Evolutionary conservation across 2,329 filamentous ascomycete species (phyloP).

Genomic region (Metarhizium album): DNA sequence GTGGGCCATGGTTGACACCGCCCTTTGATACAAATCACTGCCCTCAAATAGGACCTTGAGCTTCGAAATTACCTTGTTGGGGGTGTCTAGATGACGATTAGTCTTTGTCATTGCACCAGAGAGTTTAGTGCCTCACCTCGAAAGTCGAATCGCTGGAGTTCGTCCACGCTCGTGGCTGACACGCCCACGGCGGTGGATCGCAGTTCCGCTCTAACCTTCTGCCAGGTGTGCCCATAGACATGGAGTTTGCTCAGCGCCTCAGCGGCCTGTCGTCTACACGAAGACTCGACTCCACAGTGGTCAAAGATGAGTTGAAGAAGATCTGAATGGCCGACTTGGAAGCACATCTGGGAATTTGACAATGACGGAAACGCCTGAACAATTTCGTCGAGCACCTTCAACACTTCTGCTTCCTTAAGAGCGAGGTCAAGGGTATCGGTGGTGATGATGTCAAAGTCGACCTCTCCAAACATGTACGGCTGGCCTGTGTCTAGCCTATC

Average conservation of each 20-base stretch:
- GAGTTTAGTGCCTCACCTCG: slow-evolving; percentile 41
- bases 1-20: slow-evolving; percentile 67
- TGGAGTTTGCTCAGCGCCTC: slow-evolving; percentile 82
- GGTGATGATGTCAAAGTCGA: slow-evolving; percentile 94
- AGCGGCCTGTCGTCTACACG: slow-evolving; percentile 61
- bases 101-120: not conserved
- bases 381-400: slow-evolving; percentile 92
- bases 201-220: slow-evolving; percentile 71
- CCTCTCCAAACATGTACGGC: slow-evolving; percentile 73
- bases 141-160: slow-evolving; percentile 85
- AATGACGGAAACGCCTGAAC: slow-evolving; percentile 70
- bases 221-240: slow-evolving; percentile 68
- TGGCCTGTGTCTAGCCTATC: slow-evolving; percentile 70
- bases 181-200: slow-evolving; percentile 72
- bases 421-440: slow-evolving; percentile 70
- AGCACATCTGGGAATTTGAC: slow-evolving; percentile 64
- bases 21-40: slow-evolving; percentile 59
- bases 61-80: slow-evolving; percentile 45
- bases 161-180: slow-evolving; percentile 81
- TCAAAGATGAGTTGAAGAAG: slow-evolving; percentile 83
- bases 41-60: slow-evolving; percentile 51
- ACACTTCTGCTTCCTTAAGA: slow-evolving; percentile 82
- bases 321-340: slow-evolving; percentile 82
- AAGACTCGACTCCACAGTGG: slow-evolving; percentile 65
- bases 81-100: slow-evolving; percentile 33